These are phyloP conservation scores for Drosera spatulata DNA, from an alignment of 179 eudicot genomes.

Conservation along the genomic window DNA sequence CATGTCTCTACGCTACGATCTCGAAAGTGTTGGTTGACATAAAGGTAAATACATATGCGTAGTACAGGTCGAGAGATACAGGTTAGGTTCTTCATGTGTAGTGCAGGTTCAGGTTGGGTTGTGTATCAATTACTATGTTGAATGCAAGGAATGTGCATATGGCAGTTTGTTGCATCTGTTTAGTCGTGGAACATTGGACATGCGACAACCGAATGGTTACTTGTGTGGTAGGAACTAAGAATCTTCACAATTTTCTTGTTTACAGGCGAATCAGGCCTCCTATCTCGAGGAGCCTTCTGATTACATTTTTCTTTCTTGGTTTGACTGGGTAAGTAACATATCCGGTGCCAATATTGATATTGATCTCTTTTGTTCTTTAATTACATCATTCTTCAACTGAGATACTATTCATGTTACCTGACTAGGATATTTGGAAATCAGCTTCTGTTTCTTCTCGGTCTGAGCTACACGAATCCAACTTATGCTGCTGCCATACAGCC, in stretches of 20 bases:
- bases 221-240: too few relatives aligned
- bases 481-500: constrained; percentile 78
- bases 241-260: constrained; percentile 3
- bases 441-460: constrained; percentile 68
- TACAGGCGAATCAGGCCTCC: constrained; percentile 51
- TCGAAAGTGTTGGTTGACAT: too few relatives aligned
- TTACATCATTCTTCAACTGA: not conserved
- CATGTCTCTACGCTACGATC: too few relatives aligned
- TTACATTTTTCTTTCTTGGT: constrained; percentile 61
- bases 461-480: constrained; percentile 65
- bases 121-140: too few relatives aligned
- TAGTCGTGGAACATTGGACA: too few relatives aligned
- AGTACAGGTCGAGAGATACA: too few relatives aligned
- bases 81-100: too few relatives aligned
- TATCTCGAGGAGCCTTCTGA: constrained; percentile 30
- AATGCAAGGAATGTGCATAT: too few relatives aligned
- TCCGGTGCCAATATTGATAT: not conserved
- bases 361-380: not conserved
- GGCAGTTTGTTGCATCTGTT: too few relatives aligned
- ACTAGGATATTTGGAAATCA: constrained; percentile 64
- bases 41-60: too few relatives aligned
- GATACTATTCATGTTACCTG: not conserved
- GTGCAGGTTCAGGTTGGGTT: too few relatives aligned
- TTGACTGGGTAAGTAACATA: constrained; percentile 45
- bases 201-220: too few relatives aligned